phyloP scores from a whole-genome alignment of 1,139 yeast genomes.

The Zhuliangozyma blackwelliae region DNA sequence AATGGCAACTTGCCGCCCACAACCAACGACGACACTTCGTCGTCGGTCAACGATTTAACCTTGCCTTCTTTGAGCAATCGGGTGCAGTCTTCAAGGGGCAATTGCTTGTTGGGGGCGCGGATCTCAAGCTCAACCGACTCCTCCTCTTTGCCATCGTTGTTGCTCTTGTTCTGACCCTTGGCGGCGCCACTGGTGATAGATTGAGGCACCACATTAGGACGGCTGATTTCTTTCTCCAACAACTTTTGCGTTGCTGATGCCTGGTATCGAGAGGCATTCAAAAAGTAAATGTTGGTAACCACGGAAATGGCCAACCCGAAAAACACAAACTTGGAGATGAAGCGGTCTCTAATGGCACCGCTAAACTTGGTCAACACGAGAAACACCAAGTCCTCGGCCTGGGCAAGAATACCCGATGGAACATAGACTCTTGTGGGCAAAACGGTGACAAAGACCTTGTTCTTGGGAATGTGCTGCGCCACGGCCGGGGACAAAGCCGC shows the following conservation, averaged over 20 bases:
- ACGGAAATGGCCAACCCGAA: constrained; percentile 73
- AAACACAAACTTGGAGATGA: constrained; percentile 74
- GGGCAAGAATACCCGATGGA: constrained; percentile 61
- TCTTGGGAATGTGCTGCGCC: constrained; percentile 34
- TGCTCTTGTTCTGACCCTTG: neutral
- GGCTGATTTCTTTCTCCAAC: constrained; percentile 37
- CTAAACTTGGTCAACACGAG: constrained; percentile 56
- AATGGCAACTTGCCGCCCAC: constrained; percentile 78
- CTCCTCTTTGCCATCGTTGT: constrained; percentile 8
- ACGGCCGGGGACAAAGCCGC: constrained; percentile 34
- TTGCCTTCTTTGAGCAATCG: constrained; percentile 67
- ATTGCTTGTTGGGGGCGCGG: constrained; percentile 17
- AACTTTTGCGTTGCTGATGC: constrained; percentile 38
- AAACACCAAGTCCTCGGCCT: constrained; percentile 60
- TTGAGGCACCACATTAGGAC: constrained; percentile 18
- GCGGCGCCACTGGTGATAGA: neutral
- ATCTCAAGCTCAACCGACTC: constrained; percentile 20
- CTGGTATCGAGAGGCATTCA: constrained; percentile 70
- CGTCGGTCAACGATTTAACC: constrained; percentile 60
- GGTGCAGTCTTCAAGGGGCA: constrained; percentile 60
- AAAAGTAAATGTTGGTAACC: constrained; percentile 75
- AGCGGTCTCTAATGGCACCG: constrained; percentile 73
- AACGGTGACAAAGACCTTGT: constrained; percentile 62
- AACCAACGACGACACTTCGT: constrained; percentile 70
- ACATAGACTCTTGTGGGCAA: constrained; percentile 65